Base-by-base conservation (phyloP, 306 rosid species). In the Fragaria iinumae region DNA sequence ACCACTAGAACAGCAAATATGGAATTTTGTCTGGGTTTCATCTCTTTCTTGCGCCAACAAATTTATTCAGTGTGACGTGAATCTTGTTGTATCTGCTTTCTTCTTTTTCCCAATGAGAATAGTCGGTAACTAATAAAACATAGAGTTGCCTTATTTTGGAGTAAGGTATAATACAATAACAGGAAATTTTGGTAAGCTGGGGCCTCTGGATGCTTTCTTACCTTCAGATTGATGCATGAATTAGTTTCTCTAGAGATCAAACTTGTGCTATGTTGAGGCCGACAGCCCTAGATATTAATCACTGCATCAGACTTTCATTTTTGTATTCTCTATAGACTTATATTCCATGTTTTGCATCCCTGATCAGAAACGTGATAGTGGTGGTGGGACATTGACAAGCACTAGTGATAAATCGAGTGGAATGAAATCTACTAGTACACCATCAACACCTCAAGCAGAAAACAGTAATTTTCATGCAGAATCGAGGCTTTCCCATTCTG, bases 381-480 rank as follows among this genome's bases (percentile, higher is more conserved):
- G 91, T 56, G 68, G 65, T 50, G 85, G 89, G 77, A 55, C 88
- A 73, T 78, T 88, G 81, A 81, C 93, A 69, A 88, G 86, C 85
- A 70, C 86, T 6, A 92, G 97, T 79, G 98, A 95, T 80, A 92
- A 85, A 88, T 95, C 96, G 43, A 92, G 97, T 81, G 98, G 97
- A 78, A 91, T 89, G 52, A 92, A 89, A 85, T 92, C 98, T 76
- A 66, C 82, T 43, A 90, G 97, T 82, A 87, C 90, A 48, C 97
- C 98, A 73, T 92, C 98, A 57, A 95, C 98, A 53, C 97, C 98
- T 80, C 97, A 87, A 82, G 91, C 90, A 69, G 97, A 90, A 86
- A 86, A 80, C 68, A 83, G 84, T 32, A 88, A 89, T 84, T 78
- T 75, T 79, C 89, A 86, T 67, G 62, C 83, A 57, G 98, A 90